Evolutionary conservation across 1,284 basidiomycete species (phyloP).

Genomic region (Leccinum subrobustum): DNA sequence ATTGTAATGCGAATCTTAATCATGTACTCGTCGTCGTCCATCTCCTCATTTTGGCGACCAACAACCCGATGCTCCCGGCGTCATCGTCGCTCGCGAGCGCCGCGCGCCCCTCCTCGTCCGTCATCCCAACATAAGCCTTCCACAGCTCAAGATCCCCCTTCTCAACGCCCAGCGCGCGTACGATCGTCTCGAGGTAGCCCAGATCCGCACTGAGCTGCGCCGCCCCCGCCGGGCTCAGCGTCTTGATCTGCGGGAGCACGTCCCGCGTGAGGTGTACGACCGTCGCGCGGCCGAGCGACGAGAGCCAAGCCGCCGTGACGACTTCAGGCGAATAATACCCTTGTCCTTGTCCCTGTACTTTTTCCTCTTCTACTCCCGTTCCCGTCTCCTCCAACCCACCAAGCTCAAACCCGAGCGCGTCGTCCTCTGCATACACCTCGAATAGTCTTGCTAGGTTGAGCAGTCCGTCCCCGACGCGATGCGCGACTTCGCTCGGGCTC

Average conservation of each 20-base stretch:
- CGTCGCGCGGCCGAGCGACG: slow-evolving; percentile 81
- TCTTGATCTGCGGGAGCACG: slow-evolving; percentile 62
- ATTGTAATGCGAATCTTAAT: neutral
- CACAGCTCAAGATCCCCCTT: no score
- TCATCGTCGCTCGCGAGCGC: slow-evolving; percentile 36
- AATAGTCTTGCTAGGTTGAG: slow-evolving; percentile 92
- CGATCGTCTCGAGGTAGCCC: slow-evolving; percentile 87
- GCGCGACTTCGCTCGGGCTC: slow-evolving; percentile 86
- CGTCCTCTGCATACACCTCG: slow-evolving; percentile 92
- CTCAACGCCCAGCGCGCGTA: slow-evolving; percentile 44
- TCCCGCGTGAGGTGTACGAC: slow-evolving; percentile 68
- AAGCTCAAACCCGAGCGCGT: slow-evolving; percentile 84
- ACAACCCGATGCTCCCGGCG: slow-evolving; percentile 37
- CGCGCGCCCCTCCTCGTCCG: slow-evolving; percentile 53
- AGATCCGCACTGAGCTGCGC: slow-evolving; percentile 88
- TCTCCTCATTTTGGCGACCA: slow-evolving; percentile 52
- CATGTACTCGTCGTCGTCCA: slow-evolving; percentile 36
- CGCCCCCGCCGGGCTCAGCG: slow-evolving; percentile 64
- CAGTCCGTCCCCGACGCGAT: slow-evolving; percentile 88
- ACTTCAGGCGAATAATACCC: slow-evolving; percentile 55
- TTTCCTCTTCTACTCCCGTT: neutral
- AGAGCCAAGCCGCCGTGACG: slow-evolving; percentile 87
- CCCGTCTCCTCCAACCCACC: slow-evolving; percentile 32
- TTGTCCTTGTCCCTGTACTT: slow-evolving; percentile 28
- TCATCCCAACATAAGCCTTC: slow-evolving; percentile 41